A percentile compares a stretch with the other conserved stretches of the same genome.
phyloP scores from a whole-genome alignment of 768 basidiomycete genomes.

The Daedaleopsis sinensis region DNA sequence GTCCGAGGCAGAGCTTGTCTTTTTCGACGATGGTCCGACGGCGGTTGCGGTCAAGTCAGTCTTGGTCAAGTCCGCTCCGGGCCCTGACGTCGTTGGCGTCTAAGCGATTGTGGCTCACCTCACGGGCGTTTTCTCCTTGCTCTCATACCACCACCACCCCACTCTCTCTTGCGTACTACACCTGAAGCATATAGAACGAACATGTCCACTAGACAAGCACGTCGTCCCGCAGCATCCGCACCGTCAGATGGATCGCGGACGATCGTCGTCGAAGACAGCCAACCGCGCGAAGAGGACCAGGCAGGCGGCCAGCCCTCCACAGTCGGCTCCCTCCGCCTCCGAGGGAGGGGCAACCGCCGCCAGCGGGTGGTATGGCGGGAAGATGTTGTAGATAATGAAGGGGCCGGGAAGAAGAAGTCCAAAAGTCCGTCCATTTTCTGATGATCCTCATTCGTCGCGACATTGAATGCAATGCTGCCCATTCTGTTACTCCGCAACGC shows the following conservation, averaged over 20 bases:
- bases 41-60: no score
- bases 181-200: not conserved
- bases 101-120: no score
- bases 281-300: constrained; percentile 36
- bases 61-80: no score
- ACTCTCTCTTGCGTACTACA: no score
- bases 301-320: constrained; percentile 23
- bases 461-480: not conserved
- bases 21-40: no score
- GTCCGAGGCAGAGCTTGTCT: no score
- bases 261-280: constrained; percentile 35
- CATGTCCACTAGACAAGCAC: constrained; percentile 11
- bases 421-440: constrained; percentile 67
- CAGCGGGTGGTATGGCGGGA: constrained; percentile 81
- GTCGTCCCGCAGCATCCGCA: constrained; percentile 17
- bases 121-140: no score
- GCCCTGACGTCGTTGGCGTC: no score
- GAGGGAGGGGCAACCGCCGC: constrained; percentile 47
- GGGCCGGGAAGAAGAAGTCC: constrained; percentile 85
- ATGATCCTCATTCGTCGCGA: not conserved
- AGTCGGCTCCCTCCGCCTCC: constrained; percentile 60
- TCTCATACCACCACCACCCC: no score
- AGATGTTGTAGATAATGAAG: constrained; percentile 90
- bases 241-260: constrained; percentile 39
- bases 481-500: not conserved